Conservation (phyloP, 495 filamentous ascomycete species). For the Xylaria acuta region DNA sequence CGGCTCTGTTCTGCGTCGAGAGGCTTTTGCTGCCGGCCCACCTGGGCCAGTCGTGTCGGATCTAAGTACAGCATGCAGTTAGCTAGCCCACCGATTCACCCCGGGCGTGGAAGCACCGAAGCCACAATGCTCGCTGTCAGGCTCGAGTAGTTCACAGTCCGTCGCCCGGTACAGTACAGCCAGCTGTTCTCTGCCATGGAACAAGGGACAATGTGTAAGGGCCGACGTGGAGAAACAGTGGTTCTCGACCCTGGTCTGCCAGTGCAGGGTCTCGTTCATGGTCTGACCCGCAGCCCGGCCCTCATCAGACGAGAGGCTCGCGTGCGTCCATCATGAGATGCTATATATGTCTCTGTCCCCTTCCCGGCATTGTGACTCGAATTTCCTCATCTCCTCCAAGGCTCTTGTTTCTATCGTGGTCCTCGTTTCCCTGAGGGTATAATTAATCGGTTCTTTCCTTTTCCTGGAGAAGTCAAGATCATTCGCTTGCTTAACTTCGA, state of each 20-base stretch:
- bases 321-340: constrained; percentile 29
- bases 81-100: background rate
- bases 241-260: constrained; percentile 31
- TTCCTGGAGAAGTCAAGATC: constrained; percentile 55
- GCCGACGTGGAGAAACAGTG: constrained; percentile 31
- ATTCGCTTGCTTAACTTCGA: constrained; percentile 63
- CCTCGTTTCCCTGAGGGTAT: constrained; percentile 43
- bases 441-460: constrained; percentile 36
- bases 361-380: constrained; percentile 14
- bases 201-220: constrained; percentile 32
- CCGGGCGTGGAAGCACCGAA: background rate
- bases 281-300: constrained; percentile 25
- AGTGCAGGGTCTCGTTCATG: constrained; percentile 30
- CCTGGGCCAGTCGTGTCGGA: constrained; percentile 5
- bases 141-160: too few species aligned
- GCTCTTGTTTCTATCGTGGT: constrained; percentile 40
- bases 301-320: constrained; percentile 34
- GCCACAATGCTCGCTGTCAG: background rate
- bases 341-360: constrained; percentile 39
- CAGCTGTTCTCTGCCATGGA: constrained; percentile 30
- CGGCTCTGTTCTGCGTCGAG: background rate
- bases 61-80: background rate
- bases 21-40: background rate
- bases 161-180: constrained; percentile 2
- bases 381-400: constrained; percentile 27